phyloP scores from a whole-genome alignment of 495 filamentous ascomycete genomes.

The Penicillium turbatum region DNA sequence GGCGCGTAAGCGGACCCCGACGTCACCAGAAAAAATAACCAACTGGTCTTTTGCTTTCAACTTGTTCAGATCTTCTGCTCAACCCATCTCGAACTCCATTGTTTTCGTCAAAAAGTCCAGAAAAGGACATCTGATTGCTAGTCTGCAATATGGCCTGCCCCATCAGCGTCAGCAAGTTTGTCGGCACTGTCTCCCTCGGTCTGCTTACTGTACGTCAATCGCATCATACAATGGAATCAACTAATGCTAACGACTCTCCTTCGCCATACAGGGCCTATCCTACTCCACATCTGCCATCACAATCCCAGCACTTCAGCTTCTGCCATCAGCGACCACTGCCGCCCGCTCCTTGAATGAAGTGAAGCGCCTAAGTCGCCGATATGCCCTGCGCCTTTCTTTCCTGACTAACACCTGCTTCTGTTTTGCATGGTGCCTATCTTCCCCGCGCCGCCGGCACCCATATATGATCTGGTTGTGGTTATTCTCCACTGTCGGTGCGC shows the following conservation, averaged over 20 bases:
- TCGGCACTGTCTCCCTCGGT: constrained; percentile 81
- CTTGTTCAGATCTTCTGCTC: not conserved
- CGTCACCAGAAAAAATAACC: constrained; percentile 14
- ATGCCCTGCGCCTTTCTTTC: constrained; percentile 56
- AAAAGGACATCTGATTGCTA: not conserved
- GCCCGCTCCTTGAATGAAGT: constrained; percentile 61
- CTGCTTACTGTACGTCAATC: constrained; percentile 68
- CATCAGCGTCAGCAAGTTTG: constrained; percentile 78
- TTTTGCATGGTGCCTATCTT: constrained; percentile 70
- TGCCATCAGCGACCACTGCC: constrained; percentile 66
- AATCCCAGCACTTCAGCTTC: constrained; percentile 69
- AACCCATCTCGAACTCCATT: not conserved
- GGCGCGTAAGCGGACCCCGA: constrained; percentile 4
- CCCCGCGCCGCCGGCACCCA: constrained; percentile 66
- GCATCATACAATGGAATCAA: constrained; percentile 5
- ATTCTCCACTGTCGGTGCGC: constrained; percentile 50
- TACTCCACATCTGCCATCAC: constrained; percentile 71
- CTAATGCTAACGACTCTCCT: not conserved
- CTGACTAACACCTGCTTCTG: constrained; percentile 60
- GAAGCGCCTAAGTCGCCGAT: constrained; percentile 52
- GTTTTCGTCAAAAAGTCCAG: not conserved
- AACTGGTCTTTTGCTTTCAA: not conserved
- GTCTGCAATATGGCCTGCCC: constrained; percentile 57
- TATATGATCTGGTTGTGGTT: constrained; percentile 77
- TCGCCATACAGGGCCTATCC: constrained; percentile 63